These are phyloP conservation scores for Obelidium mucronatum DNA, from an alignment of 192 early-diverging fungal species.

Conservation along the genomic window DNA sequence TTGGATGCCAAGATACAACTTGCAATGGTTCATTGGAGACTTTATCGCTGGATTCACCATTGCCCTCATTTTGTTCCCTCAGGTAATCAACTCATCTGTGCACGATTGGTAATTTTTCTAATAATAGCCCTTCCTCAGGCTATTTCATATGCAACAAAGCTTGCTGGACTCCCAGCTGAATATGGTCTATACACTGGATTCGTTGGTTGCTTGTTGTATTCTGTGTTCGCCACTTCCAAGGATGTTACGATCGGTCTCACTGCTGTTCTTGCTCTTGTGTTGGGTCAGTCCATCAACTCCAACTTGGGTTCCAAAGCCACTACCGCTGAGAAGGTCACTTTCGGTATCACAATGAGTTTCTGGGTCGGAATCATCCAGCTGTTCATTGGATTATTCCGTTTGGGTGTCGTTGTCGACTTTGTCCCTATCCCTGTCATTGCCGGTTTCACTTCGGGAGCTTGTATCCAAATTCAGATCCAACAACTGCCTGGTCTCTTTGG, in stretches of 20 bases:
- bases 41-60: slow-evolving; percentile 77
- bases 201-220: slow-evolving; percentile 72
- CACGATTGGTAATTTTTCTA: neutral
- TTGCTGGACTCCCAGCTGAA: slow-evolving; percentile 74
- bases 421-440: slow-evolving; percentile 74
- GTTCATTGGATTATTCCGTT: slow-evolving; percentile 76
- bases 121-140: slow-evolving; percentile 66
- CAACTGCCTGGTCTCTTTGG: slow-evolving; percentile 86
- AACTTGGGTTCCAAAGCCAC: slow-evolving; percentile 30
- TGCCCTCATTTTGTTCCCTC: slow-evolving; percentile 76
- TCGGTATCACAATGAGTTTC: slow-evolving; percentile 70
- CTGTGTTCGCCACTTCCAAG: slow-evolving; percentile 76
- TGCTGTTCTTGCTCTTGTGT: slow-evolving; percentile 79
- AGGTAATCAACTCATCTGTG: slow-evolving; percentile 26
- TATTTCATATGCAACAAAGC: slow-evolving; percentile 72
- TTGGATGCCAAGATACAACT: slow-evolving; percentile 67
- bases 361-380: slow-evolving; percentile 76
- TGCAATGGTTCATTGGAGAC: slow-evolving; percentile 73
- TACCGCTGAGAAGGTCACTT: slow-evolving; percentile 47
- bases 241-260: slow-evolving; percentile 75
- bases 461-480: slow-evolving; percentile 78
- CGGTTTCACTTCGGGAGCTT: slow-evolving; percentile 82
- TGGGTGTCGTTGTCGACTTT: slow-evolving; percentile 89
- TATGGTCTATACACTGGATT: slow-evolving; percentile 82
- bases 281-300: slow-evolving; percentile 68